phyloP scores from a whole-genome alignment of 495 filamentous ascomycete species.

The Ramalina intermedia region DNA sequence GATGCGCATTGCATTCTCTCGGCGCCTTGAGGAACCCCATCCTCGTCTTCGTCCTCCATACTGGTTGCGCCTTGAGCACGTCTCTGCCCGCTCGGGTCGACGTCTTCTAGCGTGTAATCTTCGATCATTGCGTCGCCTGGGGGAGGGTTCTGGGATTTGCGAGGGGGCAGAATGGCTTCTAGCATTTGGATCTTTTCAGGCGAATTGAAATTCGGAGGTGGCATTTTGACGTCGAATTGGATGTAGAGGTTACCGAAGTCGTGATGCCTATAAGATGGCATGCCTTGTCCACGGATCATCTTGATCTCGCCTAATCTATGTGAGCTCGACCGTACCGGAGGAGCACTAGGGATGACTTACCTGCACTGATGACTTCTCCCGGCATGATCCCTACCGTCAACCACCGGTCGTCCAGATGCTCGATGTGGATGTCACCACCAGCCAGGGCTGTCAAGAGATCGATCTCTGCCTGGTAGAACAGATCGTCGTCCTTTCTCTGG shows the following conservation, averaged over 20 bases:
- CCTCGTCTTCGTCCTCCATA: constrained; percentile 73
- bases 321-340: constrained; percentile 9
- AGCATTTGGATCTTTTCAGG: constrained; percentile 42
- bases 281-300: constrained; percentile 91
- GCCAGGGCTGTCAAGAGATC: constrained; percentile 91
- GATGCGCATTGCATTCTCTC: constrained; percentile 97
- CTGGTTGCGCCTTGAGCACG: constrained; percentile 54
- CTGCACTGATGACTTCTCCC: constrained; percentile 84
- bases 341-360: constrained; percentile 38
- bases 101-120: constrained; percentile 67
- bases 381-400: constrained; percentile 78
- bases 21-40: constrained; percentile 55
- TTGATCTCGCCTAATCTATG: constrained; percentile 60
- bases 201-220: constrained; percentile 37
- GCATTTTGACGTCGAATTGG: constrained; percentile 96
- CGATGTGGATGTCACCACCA: constrained; percentile 74
- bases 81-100: constrained; percentile 58
- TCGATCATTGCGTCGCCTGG: constrained; percentile 79
- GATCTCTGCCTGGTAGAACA: constrained; percentile 91
- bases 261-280: constrained; percentile 94
- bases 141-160: constrained; percentile 42
- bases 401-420: constrained; percentile 97
- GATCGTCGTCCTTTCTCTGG: constrained; percentile 88
- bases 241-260: constrained; percentile 94
- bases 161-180: constrained; percentile 66